A percentile compares a stretch with the other conserved stretches of the same genome.
Conservation (phyloP, 2,329 filamentous ascomycete genomes). For the Colletotrichum sp. region DNA sequence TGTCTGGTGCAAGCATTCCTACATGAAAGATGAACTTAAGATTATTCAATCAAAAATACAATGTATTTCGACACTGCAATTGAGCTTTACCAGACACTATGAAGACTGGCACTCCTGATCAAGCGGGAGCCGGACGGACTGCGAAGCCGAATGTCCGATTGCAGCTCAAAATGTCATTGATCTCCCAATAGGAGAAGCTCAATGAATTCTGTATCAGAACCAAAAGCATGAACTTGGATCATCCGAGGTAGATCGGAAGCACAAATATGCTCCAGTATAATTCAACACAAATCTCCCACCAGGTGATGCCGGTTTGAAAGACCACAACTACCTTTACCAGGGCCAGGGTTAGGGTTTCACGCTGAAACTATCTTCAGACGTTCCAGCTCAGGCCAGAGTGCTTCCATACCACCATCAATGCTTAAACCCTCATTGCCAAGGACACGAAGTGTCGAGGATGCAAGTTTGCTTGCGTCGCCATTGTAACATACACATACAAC, state of each 20-base stretch:
- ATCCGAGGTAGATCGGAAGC: not conserved
- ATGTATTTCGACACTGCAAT: too few species aligned
- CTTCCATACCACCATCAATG: constrained; percentile 1
- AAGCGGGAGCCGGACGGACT: rapidly evolving
- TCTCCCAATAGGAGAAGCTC: rapidly evolving
- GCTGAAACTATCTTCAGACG: not conserved
- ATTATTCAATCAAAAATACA: too few species aligned
- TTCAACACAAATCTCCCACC: not conserved
- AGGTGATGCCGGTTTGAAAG: rapidly evolving
- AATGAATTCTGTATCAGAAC: rapidly evolving
- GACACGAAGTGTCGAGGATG: not conserved
- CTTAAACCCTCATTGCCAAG: not conserved
- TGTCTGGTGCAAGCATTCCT: too few species aligned
- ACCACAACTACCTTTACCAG: rapidly evolving
- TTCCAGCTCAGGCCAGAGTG: not conserved
- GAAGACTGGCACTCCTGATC: not conserved
- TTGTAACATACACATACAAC: constrained; percentile 5
- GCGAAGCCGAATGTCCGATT: not conserved
- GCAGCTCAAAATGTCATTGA: too few species aligned
- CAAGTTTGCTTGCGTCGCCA: not conserved
- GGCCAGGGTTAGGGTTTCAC: not conserved
- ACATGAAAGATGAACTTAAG: too few species aligned
- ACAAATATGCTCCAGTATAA: rapidly evolving
- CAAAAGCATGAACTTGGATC: rapidly evolving
- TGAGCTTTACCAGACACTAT: too few species aligned